phyloP scores from a whole-genome alignment of 1,284 basidiomycete genomes.

The Acaromyces ingoldii region DNA sequence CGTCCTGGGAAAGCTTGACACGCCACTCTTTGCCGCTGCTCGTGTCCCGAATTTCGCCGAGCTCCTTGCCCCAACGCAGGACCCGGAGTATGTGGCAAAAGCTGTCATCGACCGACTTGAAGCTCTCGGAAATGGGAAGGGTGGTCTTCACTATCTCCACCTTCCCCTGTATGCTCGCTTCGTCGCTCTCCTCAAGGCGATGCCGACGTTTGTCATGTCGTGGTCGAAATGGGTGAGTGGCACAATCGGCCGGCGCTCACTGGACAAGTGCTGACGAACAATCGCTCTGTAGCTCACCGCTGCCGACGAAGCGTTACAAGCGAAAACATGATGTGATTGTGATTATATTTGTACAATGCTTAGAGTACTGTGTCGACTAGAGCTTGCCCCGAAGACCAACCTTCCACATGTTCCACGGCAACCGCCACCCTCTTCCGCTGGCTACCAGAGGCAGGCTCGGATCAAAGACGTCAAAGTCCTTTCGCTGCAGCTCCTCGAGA shows the following conservation, averaged over 20 bases:
- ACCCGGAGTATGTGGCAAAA: conserved; percentile 23
- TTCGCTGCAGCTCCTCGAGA: conserved; percentile 1
- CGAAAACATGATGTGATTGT: too few relatives aligned
- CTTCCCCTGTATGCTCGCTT: conserved; percentile 40
- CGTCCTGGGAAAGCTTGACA: conserved; percentile 37
- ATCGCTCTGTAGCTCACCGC: too few relatives aligned
- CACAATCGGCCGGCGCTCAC: too few relatives aligned
- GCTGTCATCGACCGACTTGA: conserved; percentile 25
- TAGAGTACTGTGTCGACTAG: neutral
- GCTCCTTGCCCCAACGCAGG: conserved; percentile 33
- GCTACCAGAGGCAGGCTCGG: neutral
- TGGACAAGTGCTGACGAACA: too few relatives aligned
- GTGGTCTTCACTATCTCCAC: conserved; percentile 15
- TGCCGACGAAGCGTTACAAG: too few relatives aligned
- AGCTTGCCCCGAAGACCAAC: conserved; percentile 5
- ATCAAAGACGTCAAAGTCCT: conserved; percentile 10
- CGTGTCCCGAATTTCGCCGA: conserved; percentile 18
- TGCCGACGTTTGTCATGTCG: too few relatives aligned
- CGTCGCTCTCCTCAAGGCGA: neutral
- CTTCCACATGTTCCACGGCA: conserved; percentile 13
- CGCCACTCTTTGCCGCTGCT: conserved; percentile 33
- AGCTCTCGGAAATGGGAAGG: conserved; percentile 21
- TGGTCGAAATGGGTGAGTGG: too few relatives aligned
- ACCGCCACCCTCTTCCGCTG: conserved; percentile 5
- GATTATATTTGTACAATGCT: too few relatives aligned